These are phyloP conservation scores for Penstemon eatonii DNA, from an alignment of 257 asterid species.

Conservation along the genomic window DNA sequence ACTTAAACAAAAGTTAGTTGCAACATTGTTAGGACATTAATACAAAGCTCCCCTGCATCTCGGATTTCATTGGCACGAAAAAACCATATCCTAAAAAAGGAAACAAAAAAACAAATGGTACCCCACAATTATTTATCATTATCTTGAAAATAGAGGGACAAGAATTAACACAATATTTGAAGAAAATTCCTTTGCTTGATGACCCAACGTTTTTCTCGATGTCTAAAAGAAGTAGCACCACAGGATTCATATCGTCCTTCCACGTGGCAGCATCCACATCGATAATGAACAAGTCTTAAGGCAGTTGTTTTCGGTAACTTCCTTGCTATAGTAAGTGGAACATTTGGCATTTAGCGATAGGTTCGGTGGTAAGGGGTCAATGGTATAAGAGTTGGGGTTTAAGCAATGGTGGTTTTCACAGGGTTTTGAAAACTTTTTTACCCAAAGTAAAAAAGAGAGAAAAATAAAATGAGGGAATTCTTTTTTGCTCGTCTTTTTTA, in stretches of 20 bases:
- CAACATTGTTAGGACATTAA: constrained; percentile 34
- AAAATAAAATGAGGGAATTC: neutral
- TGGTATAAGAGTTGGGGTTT: constrained; percentile 94
- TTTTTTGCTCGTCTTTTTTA: too few relatives aligned
- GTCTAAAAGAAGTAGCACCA: constrained; percentile 40
- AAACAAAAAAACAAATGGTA: constrained; percentile 16
- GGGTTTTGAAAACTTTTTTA: constrained; percentile 60
- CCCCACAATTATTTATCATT: constrained; percentile 32
- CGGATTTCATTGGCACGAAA: constrained; percentile 39
- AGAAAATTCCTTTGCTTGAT: constrained; percentile 54
- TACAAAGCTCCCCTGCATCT: constrained; percentile 34
- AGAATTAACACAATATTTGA: constrained; percentile 14
- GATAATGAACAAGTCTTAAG: constrained; percentile 37
- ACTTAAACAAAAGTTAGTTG: constrained; percentile 34
- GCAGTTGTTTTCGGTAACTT: constrained; percentile 49
- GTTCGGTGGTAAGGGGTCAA: constrained; percentile 58
- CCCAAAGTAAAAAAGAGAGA: constrained; percentile 1
- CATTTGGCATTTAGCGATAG: constrained; percentile 35
- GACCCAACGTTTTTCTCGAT: constrained; percentile 89
- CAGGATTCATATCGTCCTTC: constrained; percentile 44
- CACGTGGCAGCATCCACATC: constrained; percentile 65
- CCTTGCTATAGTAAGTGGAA: constrained; percentile 44
- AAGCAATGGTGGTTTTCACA: constrained; percentile 65
- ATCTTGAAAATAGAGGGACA: constrained; percentile 2
- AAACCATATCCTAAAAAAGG: constrained; percentile 7